phyloP scores from a whole-genome alignment of 768 basidiomycete species.

The Suillus subaureus region DNA sequence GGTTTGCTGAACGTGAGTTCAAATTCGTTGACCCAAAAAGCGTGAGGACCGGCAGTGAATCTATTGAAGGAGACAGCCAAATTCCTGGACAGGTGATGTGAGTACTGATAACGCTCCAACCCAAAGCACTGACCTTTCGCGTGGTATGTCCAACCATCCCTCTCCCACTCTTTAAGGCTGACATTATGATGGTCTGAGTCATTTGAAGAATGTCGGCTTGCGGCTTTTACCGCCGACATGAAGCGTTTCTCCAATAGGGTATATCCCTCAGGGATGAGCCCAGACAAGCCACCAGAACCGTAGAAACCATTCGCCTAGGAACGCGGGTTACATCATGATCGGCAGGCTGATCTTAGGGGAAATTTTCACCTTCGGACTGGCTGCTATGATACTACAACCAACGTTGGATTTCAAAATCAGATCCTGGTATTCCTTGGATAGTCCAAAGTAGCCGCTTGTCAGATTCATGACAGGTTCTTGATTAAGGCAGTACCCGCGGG shows the following conservation, averaged over 20 bases:
- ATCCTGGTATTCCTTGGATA: conserved; percentile 79
- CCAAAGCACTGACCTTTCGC: conserved; percentile 74
- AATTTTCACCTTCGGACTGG: conserved; percentile 82
- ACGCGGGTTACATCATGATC: neutral
- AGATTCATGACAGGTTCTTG: conserved; percentile 65
- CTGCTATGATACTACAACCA: conserved; percentile 75
- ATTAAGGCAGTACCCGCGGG: conserved; percentile 11
- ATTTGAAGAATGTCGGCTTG: conserved; percentile 37
- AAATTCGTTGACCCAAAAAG: conserved; percentile 95
- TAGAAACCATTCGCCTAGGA: conserved; percentile 93
- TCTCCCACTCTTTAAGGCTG: conserved; percentile 84
- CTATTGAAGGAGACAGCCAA: conserved; percentile 71
- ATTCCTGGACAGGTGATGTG: conserved; percentile 57
- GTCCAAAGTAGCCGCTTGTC: conserved; percentile 94
- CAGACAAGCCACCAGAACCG: conserved; percentile 85
- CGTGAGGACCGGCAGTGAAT: conserved; percentile 63
- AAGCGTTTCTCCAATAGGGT: conserved; percentile 86
- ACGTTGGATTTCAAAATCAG: conserved; percentile 61
- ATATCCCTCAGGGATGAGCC: conserved; percentile 94
- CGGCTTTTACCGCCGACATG: conserved; percentile 60
- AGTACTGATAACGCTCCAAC: neutral
- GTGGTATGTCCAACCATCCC: conserved; percentile 95
- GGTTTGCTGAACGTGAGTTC: conserved; percentile 85
- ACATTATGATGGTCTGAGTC: conserved; percentile 49
- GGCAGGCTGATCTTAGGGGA: neutral